Conservation (phyloP, 1,284 basidiomycete genomes). For the Cryptococcus sp. region DNA sequence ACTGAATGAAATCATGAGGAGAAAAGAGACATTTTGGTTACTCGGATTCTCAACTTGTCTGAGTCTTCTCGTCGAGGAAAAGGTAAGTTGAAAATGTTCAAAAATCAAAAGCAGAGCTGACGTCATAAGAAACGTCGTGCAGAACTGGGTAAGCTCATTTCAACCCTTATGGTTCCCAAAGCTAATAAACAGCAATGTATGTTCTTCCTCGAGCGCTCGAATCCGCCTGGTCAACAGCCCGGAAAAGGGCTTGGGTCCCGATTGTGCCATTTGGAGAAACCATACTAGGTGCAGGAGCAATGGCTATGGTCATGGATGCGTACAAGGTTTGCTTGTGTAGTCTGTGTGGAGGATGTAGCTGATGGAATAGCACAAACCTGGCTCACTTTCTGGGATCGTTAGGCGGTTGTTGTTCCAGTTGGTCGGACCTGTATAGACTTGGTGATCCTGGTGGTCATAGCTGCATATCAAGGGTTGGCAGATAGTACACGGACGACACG, state of each 20-base stretch:
- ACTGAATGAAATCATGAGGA: slow-evolving; percentile 58
- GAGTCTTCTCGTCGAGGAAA: slow-evolving; percentile 82
- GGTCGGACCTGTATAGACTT: slow-evolving; percentile 60
- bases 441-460: too few species aligned
- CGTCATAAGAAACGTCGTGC: slow-evolving; percentile 41
- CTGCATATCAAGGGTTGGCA: too few species aligned
- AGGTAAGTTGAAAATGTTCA: slow-evolving; percentile 32
- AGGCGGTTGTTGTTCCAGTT: slow-evolving; percentile 86
- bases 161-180: not conserved
- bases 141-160: slow-evolving; percentile 31
- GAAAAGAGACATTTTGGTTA: slow-evolving; percentile 68
- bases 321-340: slow-evolving; percentile 39
- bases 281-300: slow-evolving; percentile 66
- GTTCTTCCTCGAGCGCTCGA: slow-evolving; percentile 88
- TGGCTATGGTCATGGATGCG: slow-evolving; percentile 87
- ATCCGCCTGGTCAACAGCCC: slow-evolving; percentile 74
- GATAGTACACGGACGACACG: too few species aligned
- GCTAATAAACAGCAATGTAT: slow-evolving; percentile 66
- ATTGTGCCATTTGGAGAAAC: slow-evolving; percentile 61
- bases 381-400: slow-evolving; percentile 81
- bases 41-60: slow-evolving; percentile 72
- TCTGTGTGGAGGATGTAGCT: not conserved
- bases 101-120: not conserved
- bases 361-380: slow-evolving; percentile 71
- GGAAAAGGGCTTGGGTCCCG: slow-evolving; percentile 72